Base-by-base conservation (phyloP, 805 yeast species). In the Blastobotrys peoriensis region DNA sequence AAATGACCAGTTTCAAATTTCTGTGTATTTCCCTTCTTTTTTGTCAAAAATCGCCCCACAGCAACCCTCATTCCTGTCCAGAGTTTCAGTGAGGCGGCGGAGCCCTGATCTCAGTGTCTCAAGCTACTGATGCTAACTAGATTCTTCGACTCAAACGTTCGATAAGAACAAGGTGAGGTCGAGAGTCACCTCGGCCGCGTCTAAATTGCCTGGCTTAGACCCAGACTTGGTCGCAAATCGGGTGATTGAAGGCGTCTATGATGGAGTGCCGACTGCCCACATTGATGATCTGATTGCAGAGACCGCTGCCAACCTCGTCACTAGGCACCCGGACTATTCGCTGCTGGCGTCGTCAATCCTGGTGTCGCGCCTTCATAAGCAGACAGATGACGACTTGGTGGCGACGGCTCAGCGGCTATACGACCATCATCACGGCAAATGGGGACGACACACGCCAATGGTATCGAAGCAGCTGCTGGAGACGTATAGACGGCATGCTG, bases 241-340 rank as follows among this genome's bases (percentile, higher is more conserved):
- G 17, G 46, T 42, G 10, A 38, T 17, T 4, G 43, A 33, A 2
- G 98, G 97, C 62, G 94, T 89, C 40, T 88, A 86, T 61, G 91
- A 85, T 58, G 96, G 96, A 59, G 96, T 88, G 44, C 86, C 87
- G 58, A 88, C 96, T 41, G 75, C 80, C 47, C 95, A 89, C 60
- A 64, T 79, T 40, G 83, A 76, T 30, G 60, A 63, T 48, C 47
- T 58, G 45, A 85, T 96, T 38, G 95, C 97, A 28, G 98, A 91
- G 65, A 86, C 95, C 22, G 94, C 96, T 46, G 97, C 96, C 22
- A 83, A 84, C 59, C 82, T 91, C 95, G 84, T 95, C 44, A 89
- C 97, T 13, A 76, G 84, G 50, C 97, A 91, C 63, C 97, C 98
- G 15, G 96, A 91, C 66, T 89, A 91, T 60, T 94, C 96, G 17